Evolutionary conservation across 1,284 basidiomycete genomes (phyloP).

Genomic region (Fomitopsis palustris): DNA sequence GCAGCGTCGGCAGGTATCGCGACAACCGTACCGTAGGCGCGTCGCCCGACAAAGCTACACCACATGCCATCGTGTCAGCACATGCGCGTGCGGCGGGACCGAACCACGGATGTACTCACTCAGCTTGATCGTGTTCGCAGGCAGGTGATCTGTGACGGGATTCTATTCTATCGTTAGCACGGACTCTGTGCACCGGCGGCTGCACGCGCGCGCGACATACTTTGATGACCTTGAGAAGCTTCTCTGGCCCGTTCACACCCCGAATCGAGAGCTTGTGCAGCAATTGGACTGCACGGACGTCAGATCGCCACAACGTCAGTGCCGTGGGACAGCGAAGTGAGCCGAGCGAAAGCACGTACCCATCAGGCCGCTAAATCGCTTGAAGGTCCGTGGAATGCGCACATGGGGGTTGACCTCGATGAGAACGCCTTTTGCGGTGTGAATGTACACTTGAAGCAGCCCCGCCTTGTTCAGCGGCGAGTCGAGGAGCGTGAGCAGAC

Average conservation of each 20-base stretch:
- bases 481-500: constrained; percentile 93
- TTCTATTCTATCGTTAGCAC: constrained; percentile 52
- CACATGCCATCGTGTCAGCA: constrained; percentile 4
- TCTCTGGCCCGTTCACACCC: constrained; percentile 95
- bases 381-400: constrained; percentile 96
- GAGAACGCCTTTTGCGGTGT: constrained; percentile 93
- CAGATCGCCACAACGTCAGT: not conserved
- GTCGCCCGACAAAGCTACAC: constrained; percentile 86
- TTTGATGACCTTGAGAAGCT: constrained; percentile 96
- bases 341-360: constrained; percentile 48
- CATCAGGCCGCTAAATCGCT: constrained; percentile 98
- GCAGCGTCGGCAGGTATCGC: constrained; percentile 78
- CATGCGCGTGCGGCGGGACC: not conserved
- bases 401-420: constrained; percentile 99
- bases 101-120: constrained; percentile 50
- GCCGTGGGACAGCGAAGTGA: constrained; percentile 1
- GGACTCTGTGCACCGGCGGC: not conserved
- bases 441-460: constrained; percentile 95
- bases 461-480: constrained; percentile 99
- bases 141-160: constrained; percentile 94
- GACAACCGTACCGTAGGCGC: constrained; percentile 83
- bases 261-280: constrained; percentile 95
- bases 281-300: constrained; percentile 75
- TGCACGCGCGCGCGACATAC: constrained; percentile 34
- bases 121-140: constrained; percentile 93